Evolutionary conservation across 306 rosid genomes (phyloP).

Genomic region (Prinsepia uniflora): DNA sequence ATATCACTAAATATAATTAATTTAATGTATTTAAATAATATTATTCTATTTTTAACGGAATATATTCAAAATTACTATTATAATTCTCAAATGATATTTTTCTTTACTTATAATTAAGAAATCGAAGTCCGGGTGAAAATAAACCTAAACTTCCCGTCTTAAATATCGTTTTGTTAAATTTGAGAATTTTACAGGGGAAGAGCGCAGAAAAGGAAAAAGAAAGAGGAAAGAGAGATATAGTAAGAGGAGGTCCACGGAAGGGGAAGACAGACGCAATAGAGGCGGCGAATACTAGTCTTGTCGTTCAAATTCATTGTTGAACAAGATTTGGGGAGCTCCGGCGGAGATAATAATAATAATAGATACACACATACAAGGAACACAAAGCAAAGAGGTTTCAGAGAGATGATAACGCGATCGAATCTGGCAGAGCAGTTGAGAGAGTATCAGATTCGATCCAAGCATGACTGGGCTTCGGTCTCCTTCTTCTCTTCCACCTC

Average conservation of each 20-base stretch:
- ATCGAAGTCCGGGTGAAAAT: too few relatives aligned
- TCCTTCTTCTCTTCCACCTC: conserved; percentile 95
- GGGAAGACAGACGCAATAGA: neutral
- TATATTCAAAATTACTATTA: too few relatives aligned
- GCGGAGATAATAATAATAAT: neutral
- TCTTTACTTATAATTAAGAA: too few relatives aligned
- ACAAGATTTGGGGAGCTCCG: neutral
- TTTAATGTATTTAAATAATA: too few relatives aligned
- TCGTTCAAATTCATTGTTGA: conserved; percentile 8
- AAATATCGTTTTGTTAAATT: neutral
- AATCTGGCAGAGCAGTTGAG: conserved; percentile 96
- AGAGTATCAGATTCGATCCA: conserved; percentile 99
- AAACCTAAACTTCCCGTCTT: too few relatives aligned
- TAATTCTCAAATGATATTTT: too few relatives aligned
- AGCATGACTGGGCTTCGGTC: conserved; percentile 95
- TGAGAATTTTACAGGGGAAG: neutral
- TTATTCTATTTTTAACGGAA: too few relatives aligned
- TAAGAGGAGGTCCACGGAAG: conserved; percentile 22
- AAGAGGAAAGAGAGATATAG: neutral
- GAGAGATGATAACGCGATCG: conserved; percentile 92
- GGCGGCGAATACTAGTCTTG: conserved; percentile 2
- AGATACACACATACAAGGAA: neutral
- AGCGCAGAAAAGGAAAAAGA: neutral
- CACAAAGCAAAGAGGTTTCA: conserved; percentile 8
- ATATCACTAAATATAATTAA: too few relatives aligned